These are phyloP conservation scores for Globisporangium cederbergense DNA, from an alignment of 352 stramenopile genomes.

Conservation along the genomic window DNA sequence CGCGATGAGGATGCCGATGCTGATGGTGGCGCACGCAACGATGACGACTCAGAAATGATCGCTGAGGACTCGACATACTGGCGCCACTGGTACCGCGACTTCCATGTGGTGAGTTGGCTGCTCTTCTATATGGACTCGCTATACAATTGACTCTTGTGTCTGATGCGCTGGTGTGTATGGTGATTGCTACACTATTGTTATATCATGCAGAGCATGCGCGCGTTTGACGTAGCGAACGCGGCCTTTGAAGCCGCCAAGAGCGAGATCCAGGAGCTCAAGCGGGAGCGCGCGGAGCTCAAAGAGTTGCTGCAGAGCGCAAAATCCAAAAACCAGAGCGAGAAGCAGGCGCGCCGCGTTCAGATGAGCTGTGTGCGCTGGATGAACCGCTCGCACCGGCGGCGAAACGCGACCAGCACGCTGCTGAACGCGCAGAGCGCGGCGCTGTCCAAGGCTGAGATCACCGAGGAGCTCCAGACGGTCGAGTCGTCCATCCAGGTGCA, in stretches of 20 bases:
- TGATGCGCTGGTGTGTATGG: background rate
- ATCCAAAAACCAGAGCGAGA: slow-evolving; percentile 41
- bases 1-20: background rate
- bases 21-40: background rate
- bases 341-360: slow-evolving; percentile 42
- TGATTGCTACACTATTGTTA: slow-evolving; percentile 2
- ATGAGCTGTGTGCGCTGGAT: slow-evolving; percentile 72
- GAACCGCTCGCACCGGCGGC: slow-evolving; percentile 54
- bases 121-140: background rate
- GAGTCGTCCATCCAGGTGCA: slow-evolving; percentile 39
- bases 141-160: background rate
- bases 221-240: slow-evolving; percentile 29
- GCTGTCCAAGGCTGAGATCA: slow-evolving; percentile 47
- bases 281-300: slow-evolving; percentile 40
- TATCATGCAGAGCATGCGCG: slow-evolving; percentile 24
- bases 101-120: slow-evolving; percentile 31
- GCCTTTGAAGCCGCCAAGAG: slow-evolving; percentile 37
- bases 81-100: slow-evolving; percentile 52
- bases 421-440: slow-evolving; percentile 35
- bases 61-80: slow-evolving; percentile 34
- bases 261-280: slow-evolving; percentile 45
- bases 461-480: slow-evolving; percentile 34
- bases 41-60: slow-evolving; percentile 1
- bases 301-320: slow-evolving; percentile 49
- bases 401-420: slow-evolving; percentile 30